Evolutionary conservation across 2,329 filamentous ascomycete genomes (phyloP), one percentile per base, ranked within the genome.

Genomic region (Aspergillus sp.): DNA sequence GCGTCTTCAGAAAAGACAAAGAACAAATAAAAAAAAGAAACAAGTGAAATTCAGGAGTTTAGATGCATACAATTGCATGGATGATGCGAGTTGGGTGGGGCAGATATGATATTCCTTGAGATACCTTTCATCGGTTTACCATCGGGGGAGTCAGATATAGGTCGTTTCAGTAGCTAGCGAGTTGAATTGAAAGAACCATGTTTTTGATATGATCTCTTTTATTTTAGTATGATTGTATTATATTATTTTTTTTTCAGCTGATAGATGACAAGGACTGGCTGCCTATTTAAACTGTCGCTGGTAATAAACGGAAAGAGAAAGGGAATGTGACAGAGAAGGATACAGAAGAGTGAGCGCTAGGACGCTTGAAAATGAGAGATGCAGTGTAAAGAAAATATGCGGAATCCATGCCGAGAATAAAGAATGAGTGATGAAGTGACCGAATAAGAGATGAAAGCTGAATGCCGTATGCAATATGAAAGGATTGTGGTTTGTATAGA

Each of bases 111-210:
- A 49, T 49, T 30, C 23, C 6, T 49, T 55, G 39, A 55, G 53
- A 55, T 55, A 55, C 39, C 53, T 55, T 55, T 36, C 30, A 21
- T 39, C 30, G 30, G 30, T 53, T 53, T 53, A 38, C 36, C 30
- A 32, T 32, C 25, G 23, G 47, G 17, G 53, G 39, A 55, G 53
- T 55, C 21, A 28, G 23, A 45, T 23, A 45, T 45, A 43, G 55
- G 28, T 25, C 55, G 30, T 57, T 53, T 21, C 23, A 43, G 56
- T 47, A 45, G 53, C 25, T 55, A 55, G 25, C 41, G 53, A 19
- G 28, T 55, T 47, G 53, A 55, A 43, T 39, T 54, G 36, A 54
- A 54, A 54, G 32, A 41, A 38, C 6, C 6, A n/a, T 53, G 13
- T 49, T 49, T 12, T 30, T 30, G 28, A 12, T 10, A 17, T 50